Percentiles rank a stretch among this genome's conserved stretches.
Conservation (phyloP, 228 moss, liverwort and hornwort genomes). For the Sphagnum magellanicum region DNA sequence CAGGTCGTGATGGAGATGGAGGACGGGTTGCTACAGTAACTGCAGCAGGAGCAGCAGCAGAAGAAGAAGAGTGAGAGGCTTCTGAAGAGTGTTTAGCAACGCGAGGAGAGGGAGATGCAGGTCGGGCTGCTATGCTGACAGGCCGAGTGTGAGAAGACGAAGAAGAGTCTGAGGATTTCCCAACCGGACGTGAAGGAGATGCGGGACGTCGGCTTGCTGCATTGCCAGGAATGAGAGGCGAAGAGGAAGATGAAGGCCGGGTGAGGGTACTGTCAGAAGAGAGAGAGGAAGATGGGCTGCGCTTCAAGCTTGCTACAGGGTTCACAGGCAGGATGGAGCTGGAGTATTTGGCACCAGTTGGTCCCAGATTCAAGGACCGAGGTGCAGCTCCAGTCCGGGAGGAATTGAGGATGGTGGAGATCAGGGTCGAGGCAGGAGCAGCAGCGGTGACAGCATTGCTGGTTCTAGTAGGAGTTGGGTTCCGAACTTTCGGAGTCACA, state of each 20-base stretch:
- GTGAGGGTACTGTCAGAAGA: background rate
- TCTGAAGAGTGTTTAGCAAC: slow-evolving; percentile 5
- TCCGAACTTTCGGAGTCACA: too few species aligned
- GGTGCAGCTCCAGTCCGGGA: too few species aligned
- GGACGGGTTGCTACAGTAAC: background rate
- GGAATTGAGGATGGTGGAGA: too few species aligned
- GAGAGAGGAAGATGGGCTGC: background rate
- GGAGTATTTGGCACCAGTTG: too few species aligned
- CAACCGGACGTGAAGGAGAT: background rate
- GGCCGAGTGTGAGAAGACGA: background rate
- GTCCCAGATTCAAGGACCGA: too few species aligned
- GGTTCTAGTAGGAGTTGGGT: background rate
- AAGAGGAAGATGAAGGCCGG: background rate
- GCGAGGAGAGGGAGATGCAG: slow-evolving; percentile 6
- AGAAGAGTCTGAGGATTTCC: background rate
- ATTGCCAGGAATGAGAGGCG: slow-evolving; percentile 3
- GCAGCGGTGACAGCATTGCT: background rate
- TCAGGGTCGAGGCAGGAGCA: background rate
- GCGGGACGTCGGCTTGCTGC: slow-evolving; percentile 5
- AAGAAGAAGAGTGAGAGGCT: slow-evolving; percentile 2
- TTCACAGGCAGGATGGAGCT: background rate
- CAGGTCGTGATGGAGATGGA: slow-evolving; percentile 1
- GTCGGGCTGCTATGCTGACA: background rate
- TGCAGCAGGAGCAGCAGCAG: slow-evolving; percentile 1
- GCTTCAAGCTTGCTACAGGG: too few species aligned